Conservation (phyloP, 1,139 yeast species). For the Saccharomyces hybrid region DNA sequence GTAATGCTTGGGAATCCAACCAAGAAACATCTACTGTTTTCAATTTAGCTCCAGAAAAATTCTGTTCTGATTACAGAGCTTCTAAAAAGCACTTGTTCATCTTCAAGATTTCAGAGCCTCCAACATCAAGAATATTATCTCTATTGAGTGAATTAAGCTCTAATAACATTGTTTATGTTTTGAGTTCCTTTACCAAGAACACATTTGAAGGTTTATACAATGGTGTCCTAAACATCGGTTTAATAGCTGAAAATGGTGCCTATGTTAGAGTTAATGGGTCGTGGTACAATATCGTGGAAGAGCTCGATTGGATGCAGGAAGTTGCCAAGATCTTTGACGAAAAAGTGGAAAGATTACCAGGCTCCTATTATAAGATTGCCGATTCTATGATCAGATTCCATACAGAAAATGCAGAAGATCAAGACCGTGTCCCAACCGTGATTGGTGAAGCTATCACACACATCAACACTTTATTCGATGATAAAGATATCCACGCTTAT, state of each 20-base stretch:
- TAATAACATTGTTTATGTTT: constrained; percentile 57
- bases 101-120: constrained; percentile 42
- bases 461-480: constrained; percentile 64
- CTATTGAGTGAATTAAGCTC: constrained; percentile 46
- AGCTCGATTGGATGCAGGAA: constrained; percentile 34
- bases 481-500: constrained; percentile 65
- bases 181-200: constrained; percentile 52
- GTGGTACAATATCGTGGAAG: constrained; percentile 60
- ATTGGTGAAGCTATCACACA: constrained; percentile 81
- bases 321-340: too few relatives aligned
- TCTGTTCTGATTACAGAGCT: constrained; percentile 30
- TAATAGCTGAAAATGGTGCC: constrained; percentile 85
- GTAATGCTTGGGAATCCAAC: constrained; percentile 55
- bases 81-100: constrained; percentile 41
- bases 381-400: too few relatives aligned
- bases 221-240: constrained; percentile 59
- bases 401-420: too few relatives aligned
- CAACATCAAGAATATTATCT: constrained; percentile 41
- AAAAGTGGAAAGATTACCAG: too few relatives aligned
- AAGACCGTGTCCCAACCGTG: constrained; percentile 44
- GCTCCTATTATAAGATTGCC: too few relatives aligned
- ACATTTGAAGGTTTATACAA: constrained; percentile 60
- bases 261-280: constrained; percentile 40
- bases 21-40: constrained; percentile 34
- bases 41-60: constrained; percentile 36